Percentiles rank a stretch among this genome's conserved stretches.
These are phyloP conservation scores for Saccharomycopsis sp. DNA, from an alignment of 805 yeast genomes.

Conservation along the genomic window DNA sequence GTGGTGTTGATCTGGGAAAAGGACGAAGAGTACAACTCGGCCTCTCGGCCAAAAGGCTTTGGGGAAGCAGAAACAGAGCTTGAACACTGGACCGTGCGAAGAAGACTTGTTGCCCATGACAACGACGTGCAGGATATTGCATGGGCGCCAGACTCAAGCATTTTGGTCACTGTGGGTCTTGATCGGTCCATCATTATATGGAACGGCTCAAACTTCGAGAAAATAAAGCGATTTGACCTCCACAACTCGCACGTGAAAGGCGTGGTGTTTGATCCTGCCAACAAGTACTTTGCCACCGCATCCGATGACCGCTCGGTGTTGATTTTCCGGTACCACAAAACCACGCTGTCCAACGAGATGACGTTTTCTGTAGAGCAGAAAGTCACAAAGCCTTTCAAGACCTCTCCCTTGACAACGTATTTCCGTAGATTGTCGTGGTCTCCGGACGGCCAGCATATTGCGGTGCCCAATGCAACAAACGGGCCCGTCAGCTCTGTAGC, in stretches of 20 bases:
- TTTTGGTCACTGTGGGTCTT: slow-evolving; percentile 88
- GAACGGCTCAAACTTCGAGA: slow-evolving; percentile 89
- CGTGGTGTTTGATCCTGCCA: slow-evolving; percentile 95
- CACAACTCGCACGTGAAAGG: slow-evolving; percentile 97
- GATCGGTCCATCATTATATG: slow-evolving; percentile 90
- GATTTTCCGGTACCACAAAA: slow-evolving; percentile 76
- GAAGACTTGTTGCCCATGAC: slow-evolving; percentile 91
- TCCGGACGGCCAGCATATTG: slow-evolving; percentile 83
- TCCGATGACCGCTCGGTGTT: slow-evolving; percentile 92
- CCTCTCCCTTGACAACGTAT: slow-evolving; percentile 88
- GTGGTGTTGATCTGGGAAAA: slow-evolving; percentile 88
- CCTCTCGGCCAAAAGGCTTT: slow-evolving; percentile 46
- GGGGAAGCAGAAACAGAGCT: slow-evolving; percentile 65
- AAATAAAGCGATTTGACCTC: slow-evolving; percentile 80
- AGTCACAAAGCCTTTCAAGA: slow-evolving; percentile 76
- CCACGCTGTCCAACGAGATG: slow-evolving; percentile 50
- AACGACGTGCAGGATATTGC: slow-evolving; percentile 97
- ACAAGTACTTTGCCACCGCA: slow-evolving; percentile 93
- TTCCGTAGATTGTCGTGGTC: slow-evolving; percentile 85
- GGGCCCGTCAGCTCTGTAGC: slow-evolving; percentile 75
- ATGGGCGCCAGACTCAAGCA: slow-evolving; percentile 93
- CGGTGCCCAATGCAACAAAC: slow-evolving; percentile 80
- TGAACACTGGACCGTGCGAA: slow-evolving; percentile 93
- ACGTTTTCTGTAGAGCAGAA: slow-evolving; percentile 83
- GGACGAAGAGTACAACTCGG: slow-evolving; percentile 53